Evolutionary conservation across 2,329 filamentous ascomycete species (phyloP).

Genomic region (Trichoderma guizhouense): DNA sequence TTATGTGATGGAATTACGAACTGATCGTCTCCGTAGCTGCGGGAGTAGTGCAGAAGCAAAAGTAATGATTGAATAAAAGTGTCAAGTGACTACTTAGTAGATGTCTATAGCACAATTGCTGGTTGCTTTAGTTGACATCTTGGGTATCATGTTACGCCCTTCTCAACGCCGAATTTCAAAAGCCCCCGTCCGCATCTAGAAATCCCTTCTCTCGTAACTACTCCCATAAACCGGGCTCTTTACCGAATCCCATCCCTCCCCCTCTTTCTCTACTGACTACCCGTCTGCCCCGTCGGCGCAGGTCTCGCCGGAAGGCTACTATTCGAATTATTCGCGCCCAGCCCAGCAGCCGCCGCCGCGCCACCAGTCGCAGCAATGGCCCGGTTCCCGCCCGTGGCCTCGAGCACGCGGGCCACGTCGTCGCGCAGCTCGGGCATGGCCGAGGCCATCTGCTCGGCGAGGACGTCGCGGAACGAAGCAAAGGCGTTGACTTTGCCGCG

Average conservation of each 20-base stretch:
- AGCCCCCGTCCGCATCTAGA: neutral
- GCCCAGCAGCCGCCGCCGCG: neutral
- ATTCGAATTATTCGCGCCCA: neutral
- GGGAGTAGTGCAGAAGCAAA: neutral
- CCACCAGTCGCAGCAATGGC: neutral
- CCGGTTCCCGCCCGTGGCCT: slow-evolving; percentile 39
- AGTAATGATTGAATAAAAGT: neutral
- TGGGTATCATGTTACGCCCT: slow-evolving; percentile 5
- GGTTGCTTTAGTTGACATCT: neutral
- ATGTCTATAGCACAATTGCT: neutral
- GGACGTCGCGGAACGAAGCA: slow-evolving; percentile 56
- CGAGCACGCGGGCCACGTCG: slow-evolving; percentile 51
- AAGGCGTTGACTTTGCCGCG: slow-evolving; percentile 63
- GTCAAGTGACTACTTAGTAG: neutral
- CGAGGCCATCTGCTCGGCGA: slow-evolving; percentile 55
- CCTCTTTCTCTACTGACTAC: neutral
- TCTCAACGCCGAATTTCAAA: slow-evolving; percentile 7
- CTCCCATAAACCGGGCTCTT: neutral
- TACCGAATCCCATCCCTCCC: neutral
- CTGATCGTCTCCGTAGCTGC: neutral
- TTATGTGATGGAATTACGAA: neutral
- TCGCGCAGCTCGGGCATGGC: slow-evolving; percentile 58
- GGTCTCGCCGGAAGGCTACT: slow-evolving; percentile 9
- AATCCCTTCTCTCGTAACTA: neutral
- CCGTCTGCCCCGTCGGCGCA: neutral